phyloP scores from a whole-genome alignment of 257 asterid genomes.

The Solanum chilense region DNA sequence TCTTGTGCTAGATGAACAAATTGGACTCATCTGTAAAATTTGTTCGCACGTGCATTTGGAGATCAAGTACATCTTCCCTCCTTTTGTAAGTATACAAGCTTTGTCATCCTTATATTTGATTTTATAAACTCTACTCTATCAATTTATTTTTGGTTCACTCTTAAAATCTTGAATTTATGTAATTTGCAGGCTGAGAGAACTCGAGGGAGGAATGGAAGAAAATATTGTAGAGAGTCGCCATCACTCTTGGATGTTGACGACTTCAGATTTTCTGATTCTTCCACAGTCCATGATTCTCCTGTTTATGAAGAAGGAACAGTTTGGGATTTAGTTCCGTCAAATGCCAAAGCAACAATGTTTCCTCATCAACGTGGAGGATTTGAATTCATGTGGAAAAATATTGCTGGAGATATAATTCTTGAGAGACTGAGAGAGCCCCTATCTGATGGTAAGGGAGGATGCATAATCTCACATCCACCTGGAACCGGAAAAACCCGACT shows the following conservation, averaged over 20 bases:
- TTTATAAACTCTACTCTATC: not conserved
- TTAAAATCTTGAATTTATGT: not conserved
- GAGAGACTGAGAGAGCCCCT: conserved; percentile 21
- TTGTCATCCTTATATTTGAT: not conserved
- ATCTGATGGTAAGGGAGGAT: conserved; percentile 36
- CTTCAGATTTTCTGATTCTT: conserved; percentile 6
- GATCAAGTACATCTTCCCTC: conserved; percentile 52
- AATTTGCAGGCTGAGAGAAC: conserved; percentile 17
- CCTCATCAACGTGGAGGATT: conserved; percentile 67
- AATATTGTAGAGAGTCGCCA: not conserved
- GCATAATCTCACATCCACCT: conserved; percentile 83
- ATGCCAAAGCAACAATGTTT: conserved; percentile 22
- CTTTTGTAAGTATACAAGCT: conserved; percentile 34
- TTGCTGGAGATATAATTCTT: conserved; percentile 45
- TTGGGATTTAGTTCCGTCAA: conserved; percentile 37
- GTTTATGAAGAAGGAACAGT: conserved; percentile 25
- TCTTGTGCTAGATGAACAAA: conserved; percentile 43
- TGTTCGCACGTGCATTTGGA: conserved; percentile 35
- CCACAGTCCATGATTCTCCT: not conserved
- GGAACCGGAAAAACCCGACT: conserved; percentile 78
- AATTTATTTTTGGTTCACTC: not conserved
- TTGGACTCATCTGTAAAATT: conserved; percentile 44
- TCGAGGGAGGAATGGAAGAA: conserved; percentile 1
- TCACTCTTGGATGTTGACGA: not conserved
- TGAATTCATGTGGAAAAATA: conserved; percentile 52